Evolutionary conservation across 2,329 filamentous ascomycete genomes (phyloP), one percentile per base, ranked within the genome.

Genomic region (Emericellopsis atlantica): DNA sequence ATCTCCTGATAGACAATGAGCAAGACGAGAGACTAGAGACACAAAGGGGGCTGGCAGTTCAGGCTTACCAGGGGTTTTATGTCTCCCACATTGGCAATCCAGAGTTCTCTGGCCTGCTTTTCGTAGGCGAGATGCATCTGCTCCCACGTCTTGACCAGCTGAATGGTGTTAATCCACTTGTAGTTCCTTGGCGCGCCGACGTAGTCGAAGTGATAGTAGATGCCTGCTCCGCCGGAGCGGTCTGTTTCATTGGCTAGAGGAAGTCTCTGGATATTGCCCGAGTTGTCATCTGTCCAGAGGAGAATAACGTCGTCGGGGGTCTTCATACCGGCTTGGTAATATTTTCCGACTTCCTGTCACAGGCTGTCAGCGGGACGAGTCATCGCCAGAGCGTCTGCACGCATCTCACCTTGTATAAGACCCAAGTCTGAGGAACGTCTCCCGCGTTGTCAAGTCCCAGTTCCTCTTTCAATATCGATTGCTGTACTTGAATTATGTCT

Each of bases 251-350:
- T 71, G 1, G 58, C 62, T 14, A 76, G 55, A 5, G 80, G 80
- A 23, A 84, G 59, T 21, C 79, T 64, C 23, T 76, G 66, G 22
- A 80, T 68, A 54, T 81, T 79, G 10, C 79, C 79, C 65, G 67
- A 81, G 57, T 83, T 84, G 57, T 84, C 80, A 52, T 84, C 80
- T 0, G 78, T 69, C 72, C 79, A 84, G 5, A 84, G 64, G 21
- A 84, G 62, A 2, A 76, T 84, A 23, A 84, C 72, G 50, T 81
- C 72, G 32, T 84, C 79, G 0, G 79, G 77, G 2, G 67, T 62
- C 16, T 42, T 34, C 12, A 46, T 67, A 2, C 80, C 80, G 14
- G 72, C 65, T 43, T 80, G 74, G 43, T 79, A 75, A 54, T 85
- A 84, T 6, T 73, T 72, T 57, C 81, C 78, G 2, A 86, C 79